A percentile compares a stretch with the other conserved stretches of the same genome.
These are phyloP conservation scores for Penicillium crustosum DNA, from an alignment of 2,329 filamentous ascomycete species.

Conservation along the genomic window DNA sequence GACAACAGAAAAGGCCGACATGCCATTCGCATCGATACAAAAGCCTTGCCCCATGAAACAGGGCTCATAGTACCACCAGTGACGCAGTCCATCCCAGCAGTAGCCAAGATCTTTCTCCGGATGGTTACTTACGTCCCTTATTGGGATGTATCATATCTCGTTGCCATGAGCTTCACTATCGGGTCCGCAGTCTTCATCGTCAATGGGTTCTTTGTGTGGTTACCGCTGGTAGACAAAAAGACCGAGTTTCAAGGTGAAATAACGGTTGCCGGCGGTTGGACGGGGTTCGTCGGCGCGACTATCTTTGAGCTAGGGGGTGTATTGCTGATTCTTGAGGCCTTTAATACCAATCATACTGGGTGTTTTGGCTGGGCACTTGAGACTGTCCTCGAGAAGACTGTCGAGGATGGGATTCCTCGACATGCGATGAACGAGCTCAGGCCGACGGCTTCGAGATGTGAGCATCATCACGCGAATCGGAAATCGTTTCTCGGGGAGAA, in stretches of 20 bases:
- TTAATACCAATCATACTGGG: conserved; percentile 64
- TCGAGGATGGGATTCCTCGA: conserved; percentile 13
- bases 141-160: conserved; percentile 59
- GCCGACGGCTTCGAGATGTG: conserved; percentile 30
- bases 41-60: conserved; percentile 16
- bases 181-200: conserved; percentile 57
- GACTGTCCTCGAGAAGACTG: conserved; percentile 43
- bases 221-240: conserved; percentile 56
- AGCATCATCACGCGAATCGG: conserved; percentile 46
- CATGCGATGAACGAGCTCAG: conserved; percentile 15
- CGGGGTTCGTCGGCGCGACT: conserved; percentile 66
- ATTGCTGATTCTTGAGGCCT: conserved; percentile 64
- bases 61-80: conserved; percentile 32
- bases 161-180: conserved; percentile 55
- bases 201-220: conserved; percentile 64
- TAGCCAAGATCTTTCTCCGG: conserved; percentile 42
- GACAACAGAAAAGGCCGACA: conserved; percentile 53
- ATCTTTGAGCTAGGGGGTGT: conserved; percentile 66
- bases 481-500: conserved; percentile 23
- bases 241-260: conserved; percentile 56
- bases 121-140: conserved; percentile 55
- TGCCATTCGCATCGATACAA: conserved; percentile 36
- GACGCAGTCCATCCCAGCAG: conserved; percentile 34
- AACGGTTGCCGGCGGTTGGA: conserved; percentile 58
- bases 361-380: conserved; percentile 71